These are phyloP conservation scores for Fusarium oxysporum DNA, from an alignment of 2,329 filamentous ascomycete genomes.

Conservation along the genomic window DNA sequence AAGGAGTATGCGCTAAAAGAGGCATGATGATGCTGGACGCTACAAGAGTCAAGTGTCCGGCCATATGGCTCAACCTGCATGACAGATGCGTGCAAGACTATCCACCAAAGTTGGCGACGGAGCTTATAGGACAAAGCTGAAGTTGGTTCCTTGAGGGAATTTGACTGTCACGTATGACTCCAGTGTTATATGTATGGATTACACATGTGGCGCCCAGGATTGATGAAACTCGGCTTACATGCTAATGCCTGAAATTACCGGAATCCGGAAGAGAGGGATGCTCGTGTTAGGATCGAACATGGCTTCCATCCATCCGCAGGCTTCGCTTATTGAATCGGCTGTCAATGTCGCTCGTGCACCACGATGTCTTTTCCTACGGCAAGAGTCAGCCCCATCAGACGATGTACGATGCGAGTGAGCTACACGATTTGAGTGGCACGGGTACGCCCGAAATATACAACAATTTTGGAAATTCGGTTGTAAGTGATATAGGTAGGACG, in stretches of 20 bases:
- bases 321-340: constrained; percentile 40
- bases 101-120: neutral
- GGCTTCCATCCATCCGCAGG: constrained; percentile 31
- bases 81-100: constrained; percentile 4
- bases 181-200: constrained; percentile 23
- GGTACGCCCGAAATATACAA: constrained; percentile 11
- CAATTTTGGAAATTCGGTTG: constrained; percentile 8
- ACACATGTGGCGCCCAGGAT: constrained; percentile 37
- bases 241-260: constrained; percentile 16
- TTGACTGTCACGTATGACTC: neutral
- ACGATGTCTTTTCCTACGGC: constrained; percentile 37
- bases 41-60: neutral
- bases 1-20: neutral
- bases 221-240: constrained; percentile 24
- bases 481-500: constrained; percentile 24
- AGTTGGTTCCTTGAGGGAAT: constrained; percentile 1
- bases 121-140: neutral
- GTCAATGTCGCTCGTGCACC: constrained; percentile 23
- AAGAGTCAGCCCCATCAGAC: constrained; percentile 30
- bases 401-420: constrained; percentile 26
- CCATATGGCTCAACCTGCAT: constrained; percentile 5
- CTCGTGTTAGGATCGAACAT: constrained; percentile 22
- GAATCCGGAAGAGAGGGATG: constrained; percentile 25
- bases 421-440: constrained; percentile 26
- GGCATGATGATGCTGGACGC: neutral